Evolutionary conservation across 352 stramenopile genomes (phyloP).

Genomic region (Phytophthora foliorum): DNA sequence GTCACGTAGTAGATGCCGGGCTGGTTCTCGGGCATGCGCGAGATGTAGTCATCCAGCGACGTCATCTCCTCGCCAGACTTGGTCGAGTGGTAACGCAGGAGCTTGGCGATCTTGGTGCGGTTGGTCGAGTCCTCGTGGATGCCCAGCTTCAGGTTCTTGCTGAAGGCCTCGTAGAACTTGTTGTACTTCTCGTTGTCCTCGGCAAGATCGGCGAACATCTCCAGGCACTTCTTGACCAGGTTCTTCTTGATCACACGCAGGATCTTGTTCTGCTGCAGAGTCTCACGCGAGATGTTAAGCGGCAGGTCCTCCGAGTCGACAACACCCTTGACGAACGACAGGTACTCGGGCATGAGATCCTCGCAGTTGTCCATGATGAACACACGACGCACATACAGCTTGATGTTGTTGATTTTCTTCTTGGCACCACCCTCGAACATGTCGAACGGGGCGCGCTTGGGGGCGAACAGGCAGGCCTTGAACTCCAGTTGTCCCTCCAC

Average conservation of each 20-base stretch:
- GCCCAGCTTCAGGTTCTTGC: constrained; percentile 99
- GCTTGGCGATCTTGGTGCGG: constrained; percentile 99
- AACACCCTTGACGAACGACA: constrained; percentile 99
- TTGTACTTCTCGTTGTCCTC: constrained; percentile 98
- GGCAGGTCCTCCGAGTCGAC: constrained; percentile 99
- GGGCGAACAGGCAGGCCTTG: constrained; percentile 98
- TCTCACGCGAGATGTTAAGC: constrained; percentile 99
- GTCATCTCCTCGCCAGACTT: constrained; percentile 98
- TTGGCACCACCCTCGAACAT: constrained; percentile 99
- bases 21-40: constrained; percentile 96
- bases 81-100: constrained; percentile 99
- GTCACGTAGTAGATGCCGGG: constrained; percentile 99
- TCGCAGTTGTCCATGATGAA: constrained; percentile 99
- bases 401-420: constrained; percentile 99
- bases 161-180: constrained; percentile 99
- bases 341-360: constrained; percentile 99
- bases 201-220: constrained; percentile 99
- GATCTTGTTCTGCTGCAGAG: constrained; percentile 99
- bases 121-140: constrained; percentile 99
- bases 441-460: constrained; percentile 99
- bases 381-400: constrained; percentile 99
- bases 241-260: constrained; percentile 99
- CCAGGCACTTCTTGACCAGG: constrained; percentile 99
- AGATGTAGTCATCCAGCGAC: constrained; percentile 99
- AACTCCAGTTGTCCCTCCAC: constrained; percentile 99